Evolutionary conservation across 257 asterid species (phyloP).

Genomic region (Nicotiana knightiana): DNA sequence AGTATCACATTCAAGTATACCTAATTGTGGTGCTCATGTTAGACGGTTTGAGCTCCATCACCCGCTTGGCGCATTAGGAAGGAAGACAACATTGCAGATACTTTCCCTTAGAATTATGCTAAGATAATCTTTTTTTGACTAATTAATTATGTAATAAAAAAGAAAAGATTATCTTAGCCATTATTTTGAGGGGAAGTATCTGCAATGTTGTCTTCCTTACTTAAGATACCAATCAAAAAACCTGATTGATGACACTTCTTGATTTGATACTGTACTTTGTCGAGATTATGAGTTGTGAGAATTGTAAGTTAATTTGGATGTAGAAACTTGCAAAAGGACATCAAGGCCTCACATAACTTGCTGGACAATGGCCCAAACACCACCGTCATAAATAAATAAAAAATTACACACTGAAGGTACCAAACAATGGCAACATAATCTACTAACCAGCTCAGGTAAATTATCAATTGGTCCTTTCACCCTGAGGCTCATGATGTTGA

Average conservation of each 20-base stretch:
- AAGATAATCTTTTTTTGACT: too few relatives aligned
- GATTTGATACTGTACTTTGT: neutral
- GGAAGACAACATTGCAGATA: too few relatives aligned
- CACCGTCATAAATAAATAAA: neutral
- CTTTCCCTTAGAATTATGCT: too few relatives aligned
- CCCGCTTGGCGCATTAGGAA: too few relatives aligned
- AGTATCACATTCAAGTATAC: too few relatives aligned
- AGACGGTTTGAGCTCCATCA: too few relatives aligned
- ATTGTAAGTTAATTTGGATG: neutral
- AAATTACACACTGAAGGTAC: neutral
- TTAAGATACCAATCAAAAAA: neutral
- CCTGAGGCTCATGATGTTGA: conserved; percentile 82
- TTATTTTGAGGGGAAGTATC: neutral
- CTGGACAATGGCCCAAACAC: too few relatives aligned
- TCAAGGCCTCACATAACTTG: too few relatives aligned
- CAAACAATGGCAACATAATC: neutral
- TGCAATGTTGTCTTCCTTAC: neutral
- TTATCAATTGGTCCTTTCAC: conserved; percentile 78
- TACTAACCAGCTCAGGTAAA: conserved; percentile 75
- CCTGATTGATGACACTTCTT: neutral
- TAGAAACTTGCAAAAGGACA: too few relatives aligned
- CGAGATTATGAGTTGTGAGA: neutral
- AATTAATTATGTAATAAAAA: too few relatives aligned
- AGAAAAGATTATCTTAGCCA: neutral
- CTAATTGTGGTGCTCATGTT: too few relatives aligned